phyloP scores from a whole-genome alignment of 2,329 filamentous ascomycete species.

The Bipolaris sorokiniana region DNA sequence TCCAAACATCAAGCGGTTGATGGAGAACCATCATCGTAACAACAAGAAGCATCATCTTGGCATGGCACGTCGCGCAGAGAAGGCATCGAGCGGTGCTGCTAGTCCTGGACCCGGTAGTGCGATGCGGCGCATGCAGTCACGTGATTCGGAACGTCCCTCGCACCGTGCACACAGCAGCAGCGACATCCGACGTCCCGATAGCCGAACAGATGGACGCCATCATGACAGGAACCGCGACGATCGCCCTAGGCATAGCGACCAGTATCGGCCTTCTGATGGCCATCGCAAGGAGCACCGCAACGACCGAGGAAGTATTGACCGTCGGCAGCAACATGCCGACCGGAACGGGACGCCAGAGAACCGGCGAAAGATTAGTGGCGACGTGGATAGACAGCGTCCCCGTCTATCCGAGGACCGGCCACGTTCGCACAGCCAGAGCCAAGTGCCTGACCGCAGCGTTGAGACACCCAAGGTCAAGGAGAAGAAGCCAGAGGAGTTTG shows the following conservation, averaged over 20 bases:
- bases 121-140: conserved; percentile 40
- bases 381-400: conserved; percentile 39
- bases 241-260: conserved; percentile 46
- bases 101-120: conserved; percentile 67
- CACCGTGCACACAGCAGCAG: conserved; percentile 48
- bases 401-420: conserved; percentile 56
- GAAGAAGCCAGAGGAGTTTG: conserved; percentile 54
- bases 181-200: conserved; percentile 45
- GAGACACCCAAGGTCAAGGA: conserved; percentile 40
- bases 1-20: conserved; percentile 73
- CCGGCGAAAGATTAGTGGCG: conserved; percentile 54
- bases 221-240: conserved; percentile 36
- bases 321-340: conserved; percentile 43
- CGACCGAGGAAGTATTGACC: conserved; percentile 47
- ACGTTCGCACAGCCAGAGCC: conserved; percentile 55
- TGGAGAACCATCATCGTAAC: conserved; percentile 93
- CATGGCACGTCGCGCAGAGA: conserved; percentile 65
- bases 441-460: conserved; percentile 46
- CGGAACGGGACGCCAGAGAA: conserved; percentile 54
- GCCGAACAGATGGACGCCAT: conserved; percentile 40
- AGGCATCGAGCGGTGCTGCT: conserved; percentile 67
- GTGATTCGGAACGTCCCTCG: conserved; percentile 47
- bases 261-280: conserved; percentile 40
- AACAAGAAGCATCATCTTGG: conserved; percentile 74
- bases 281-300: conserved; percentile 48